A percentile compares a stretch with the other conserved stretches of the same genome.
These are phyloP conservation scores for Leptoxyphium fumago DNA, from an alignment of 2,329 filamentous ascomycete species.

Conservation along the genomic window DNA sequence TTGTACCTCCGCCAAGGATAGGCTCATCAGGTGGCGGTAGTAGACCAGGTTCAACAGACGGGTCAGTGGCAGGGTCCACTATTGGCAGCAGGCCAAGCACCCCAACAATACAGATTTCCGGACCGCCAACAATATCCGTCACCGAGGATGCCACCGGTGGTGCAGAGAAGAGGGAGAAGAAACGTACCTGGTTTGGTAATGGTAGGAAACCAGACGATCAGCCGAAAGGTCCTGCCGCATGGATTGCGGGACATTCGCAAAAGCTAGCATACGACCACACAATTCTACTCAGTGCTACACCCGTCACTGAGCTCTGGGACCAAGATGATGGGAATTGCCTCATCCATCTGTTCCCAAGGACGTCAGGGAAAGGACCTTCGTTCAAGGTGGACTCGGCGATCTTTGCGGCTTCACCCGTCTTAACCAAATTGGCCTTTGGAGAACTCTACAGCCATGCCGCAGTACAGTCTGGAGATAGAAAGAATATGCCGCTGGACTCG, in stretches of 20 bases:
- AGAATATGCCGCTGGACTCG: slow-evolving; percentile 19
- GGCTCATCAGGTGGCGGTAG: slow-evolving; percentile 5
- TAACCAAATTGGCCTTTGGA: slow-evolving; percentile 42
- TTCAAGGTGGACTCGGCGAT: slow-evolving; percentile 47
- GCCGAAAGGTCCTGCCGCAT: slow-evolving; percentile 32
- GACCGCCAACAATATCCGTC: slow-evolving; percentile 3
- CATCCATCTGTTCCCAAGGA: slow-evolving; percentile 47
- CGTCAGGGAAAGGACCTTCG: slow-evolving; percentile 40
- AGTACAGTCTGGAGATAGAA: slow-evolving; percentile 12
- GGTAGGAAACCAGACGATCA: slow-evolving; percentile 18
- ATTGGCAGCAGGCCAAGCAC: slow-evolving; percentile 10
- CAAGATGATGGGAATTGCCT: slow-evolving; percentile 43
- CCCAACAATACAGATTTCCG: slow-evolving; percentile 10
- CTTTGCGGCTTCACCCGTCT: slow-evolving; percentile 40
- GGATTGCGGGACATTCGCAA: slow-evolving; percentile 44
- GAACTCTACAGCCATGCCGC: slow-evolving; percentile 30
- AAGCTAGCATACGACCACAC: slow-evolving; percentile 41
- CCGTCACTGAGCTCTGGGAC: slow-evolving; percentile 47
- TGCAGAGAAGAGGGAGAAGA: slow-evolving; percentile 14
- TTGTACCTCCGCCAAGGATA: slow-evolving; percentile 3
- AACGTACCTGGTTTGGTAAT: slow-evolving; percentile 17
- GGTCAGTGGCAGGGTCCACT: slow-evolving; percentile 10
- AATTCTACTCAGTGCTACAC: slow-evolving; percentile 35
- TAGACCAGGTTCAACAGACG: slow-evolving; percentile 7
- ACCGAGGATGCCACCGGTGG: slow-evolving; percentile 1